Evolutionary conservation across 805 yeast species (phyloP).

Genomic region (Metschnikowia henanensis): DNA sequence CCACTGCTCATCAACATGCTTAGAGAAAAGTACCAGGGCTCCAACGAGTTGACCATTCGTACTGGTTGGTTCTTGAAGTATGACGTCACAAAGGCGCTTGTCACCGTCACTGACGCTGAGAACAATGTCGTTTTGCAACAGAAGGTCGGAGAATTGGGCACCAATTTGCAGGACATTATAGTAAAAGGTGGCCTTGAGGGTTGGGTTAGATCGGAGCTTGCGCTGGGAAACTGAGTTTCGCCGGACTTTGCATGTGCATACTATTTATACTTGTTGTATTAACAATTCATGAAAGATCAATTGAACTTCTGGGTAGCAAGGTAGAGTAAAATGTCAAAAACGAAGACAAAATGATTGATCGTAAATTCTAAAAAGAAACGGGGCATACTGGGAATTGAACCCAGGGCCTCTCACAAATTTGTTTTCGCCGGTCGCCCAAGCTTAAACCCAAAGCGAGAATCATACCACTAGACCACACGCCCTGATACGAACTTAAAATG

Average conservation of each 20-base stretch:
- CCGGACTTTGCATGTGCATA: neutral
- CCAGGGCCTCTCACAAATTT: slow-evolving; percentile 25
- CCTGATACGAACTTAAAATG: slow-evolving; percentile 14
- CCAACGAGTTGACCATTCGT: slow-evolving; percentile 81
- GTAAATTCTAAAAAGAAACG: slow-evolving; percentile 6
- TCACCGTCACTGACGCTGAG: slow-evolving; percentile 69
- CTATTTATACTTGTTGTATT: neutral
- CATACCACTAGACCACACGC: slow-evolving; percentile 28
- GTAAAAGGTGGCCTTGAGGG: slow-evolving; percentile 98
- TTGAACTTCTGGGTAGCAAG: no score
- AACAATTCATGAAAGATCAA: neutral
- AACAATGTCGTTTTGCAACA: slow-evolving; percentile 67
- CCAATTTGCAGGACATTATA: slow-evolving; percentile 93
- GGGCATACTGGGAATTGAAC: slow-evolving; percentile 26
- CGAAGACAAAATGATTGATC: no score
- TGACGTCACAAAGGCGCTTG: slow-evolving; percentile 87
- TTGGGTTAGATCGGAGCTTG: slow-evolving; percentile 84
- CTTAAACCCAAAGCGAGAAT: slow-evolving; percentile 23
- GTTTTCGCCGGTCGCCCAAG: slow-evolving; percentile 4
- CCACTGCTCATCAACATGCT: slow-evolving; percentile 81
- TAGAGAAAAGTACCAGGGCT: slow-evolving; percentile 61
- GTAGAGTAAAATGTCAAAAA: no score
- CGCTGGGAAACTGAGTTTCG: slow-evolving; percentile 2
- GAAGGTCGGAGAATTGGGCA: slow-evolving; percentile 94
- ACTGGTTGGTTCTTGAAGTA: slow-evolving; percentile 92